phyloP scores from a whole-genome alignment of 768 basidiomycete species.

The Chlorophyllum brunneum region DNA sequence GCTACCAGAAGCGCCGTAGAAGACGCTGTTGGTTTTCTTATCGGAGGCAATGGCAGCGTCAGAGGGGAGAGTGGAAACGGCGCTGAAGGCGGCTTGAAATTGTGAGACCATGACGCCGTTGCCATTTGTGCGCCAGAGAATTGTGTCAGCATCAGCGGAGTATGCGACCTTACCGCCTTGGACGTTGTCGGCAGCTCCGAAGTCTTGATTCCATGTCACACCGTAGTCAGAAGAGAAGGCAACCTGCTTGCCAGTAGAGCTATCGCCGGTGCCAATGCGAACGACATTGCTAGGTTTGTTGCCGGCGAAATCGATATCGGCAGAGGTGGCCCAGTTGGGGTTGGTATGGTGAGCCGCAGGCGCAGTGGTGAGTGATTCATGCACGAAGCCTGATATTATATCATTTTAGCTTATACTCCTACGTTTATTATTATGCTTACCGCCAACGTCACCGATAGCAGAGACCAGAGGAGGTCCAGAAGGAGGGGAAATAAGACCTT shows the following conservation, averaged over 20 bases:
- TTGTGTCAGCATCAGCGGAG: slow-evolving; percentile 51
- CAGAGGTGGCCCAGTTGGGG: slow-evolving; percentile 42
- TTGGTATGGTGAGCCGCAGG: slow-evolving; percentile 38
- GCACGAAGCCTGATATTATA: slow-evolving; percentile 39
- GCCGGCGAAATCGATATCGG: slow-evolving; percentile 54
- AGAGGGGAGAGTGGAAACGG: slow-evolving; percentile 49
- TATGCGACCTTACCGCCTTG: slow-evolving; percentile 40
- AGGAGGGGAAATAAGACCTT: slow-evolving; percentile 57
- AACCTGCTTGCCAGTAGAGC: slow-evolving; percentile 47
- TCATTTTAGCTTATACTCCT: background rate
- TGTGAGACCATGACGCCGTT: slow-evolving; percentile 53
- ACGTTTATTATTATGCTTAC: slow-evolving; percentile 22
- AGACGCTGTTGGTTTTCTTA: slow-evolving; percentile 50
- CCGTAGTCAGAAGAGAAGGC: slow-evolving; percentile 55
- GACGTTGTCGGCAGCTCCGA: slow-evolving; percentile 48
- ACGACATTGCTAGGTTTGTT: slow-evolving; percentile 46
- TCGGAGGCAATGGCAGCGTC: slow-evolving; percentile 58
- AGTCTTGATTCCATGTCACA: slow-evolving; percentile 52
- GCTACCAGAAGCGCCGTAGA: slow-evolving; percentile 55
- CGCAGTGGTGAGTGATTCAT: slow-evolving; percentile 36
- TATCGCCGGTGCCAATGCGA: slow-evolving; percentile 48
- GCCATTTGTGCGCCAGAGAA: slow-evolving; percentile 50
- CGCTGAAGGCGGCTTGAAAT: slow-evolving; percentile 42
- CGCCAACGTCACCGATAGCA: slow-evolving; percentile 50
- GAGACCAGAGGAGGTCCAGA: slow-evolving; percentile 55